Evolutionary conservation across 176 grass and related monocot genomes (phyloP), one percentile per base, ranked within the genome.

Genomic region (Aegilops umbellulata): DNA sequence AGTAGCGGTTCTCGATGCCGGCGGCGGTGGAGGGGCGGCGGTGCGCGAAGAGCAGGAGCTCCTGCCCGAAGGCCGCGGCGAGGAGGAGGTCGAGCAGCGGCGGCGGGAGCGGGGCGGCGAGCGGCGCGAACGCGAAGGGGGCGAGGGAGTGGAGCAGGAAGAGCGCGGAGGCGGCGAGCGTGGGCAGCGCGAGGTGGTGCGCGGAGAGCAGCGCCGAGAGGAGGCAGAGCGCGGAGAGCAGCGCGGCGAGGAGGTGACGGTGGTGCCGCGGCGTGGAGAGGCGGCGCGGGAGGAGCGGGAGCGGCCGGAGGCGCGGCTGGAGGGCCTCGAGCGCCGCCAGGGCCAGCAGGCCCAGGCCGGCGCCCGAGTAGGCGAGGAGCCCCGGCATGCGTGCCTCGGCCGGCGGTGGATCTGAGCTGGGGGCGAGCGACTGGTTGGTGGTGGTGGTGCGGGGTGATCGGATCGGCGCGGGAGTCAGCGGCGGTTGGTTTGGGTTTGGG

Each of bases 1-100:
- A 98, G 90, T 98, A 98, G 2, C 92, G 92, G 84, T 98, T 98
- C 86, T 98, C 96, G 80, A 98, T 87, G 68, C 93, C 96, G 4
- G 91, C 91, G 0, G 89, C 89, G 8, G 89, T 91, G 89, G 89
- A 84, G 1, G 82, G 73, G 32, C 92, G 90, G 26, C 93, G 80
- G 84, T 94, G 92, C 65, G 89, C 88, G 88, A 94, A 98, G 83
- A 92, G 89, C 42, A 94, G 90, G 34, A 98, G 87, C 74, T 98
- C 84, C 60, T 92, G 88, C 22, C 74, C 70, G 82, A 98, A 98
- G 17, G 94, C 92, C 25, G 93, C 90, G 11, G 86, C 72, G 79
- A 89, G 90, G 86, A 98, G 84, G 82, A 96, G 97, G 79, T 98
- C 94, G 68, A 94, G 94, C 58, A 98, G 83, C 7, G 81, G 83